Evolutionary conservation across 805 yeast genomes (phyloP), one percentile per base, ranked within the genome.

Genomic region (Blastobotrys mokoenaii): DNA sequence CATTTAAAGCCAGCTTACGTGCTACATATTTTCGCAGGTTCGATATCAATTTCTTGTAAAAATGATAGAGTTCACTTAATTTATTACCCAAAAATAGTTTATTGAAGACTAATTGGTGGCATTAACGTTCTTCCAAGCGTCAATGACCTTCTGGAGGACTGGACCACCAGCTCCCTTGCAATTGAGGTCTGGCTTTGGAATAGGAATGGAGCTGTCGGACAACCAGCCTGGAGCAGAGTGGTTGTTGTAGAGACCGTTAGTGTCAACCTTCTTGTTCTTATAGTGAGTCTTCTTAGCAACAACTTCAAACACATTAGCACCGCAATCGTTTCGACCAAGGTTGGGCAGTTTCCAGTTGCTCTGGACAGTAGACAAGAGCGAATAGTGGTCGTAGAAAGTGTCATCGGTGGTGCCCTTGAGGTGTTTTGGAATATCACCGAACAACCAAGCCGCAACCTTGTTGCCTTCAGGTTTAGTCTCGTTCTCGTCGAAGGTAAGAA

Each of bases 301-400:
- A 20, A 65, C 17, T 41, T 61, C 47, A 60, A 72, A 72, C 25
- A 74, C 73, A 53, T 74, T 74, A 41, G 79, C 76, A 44, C 62
- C 66, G 51, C 69, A 68, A 59, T 74, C 78, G 54, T 66, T 63
- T 55, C 79, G 71, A 43, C 79, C 79, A 48, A 74, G 66, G 48
- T 68, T 60, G 35, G 70, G 68, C 46, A 74, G 67, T 47, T 64
- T 69, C 74, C 71, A 74, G 69, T 74, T 74, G 46, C 71, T 74
- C 62, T 71, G 67, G 40, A 70, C 67, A 32, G 77, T 55, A n/a
- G 79, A 64, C 41, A 73, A 50, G 56, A 70, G 69, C 31, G 77
- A 68, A 67, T 73, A 74, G 59, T 74, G 79, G 60, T 71, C 68
- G 62, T 74, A 74, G 66, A 63, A 73, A 37, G 73, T 73, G 48